Conservation (phyloP, 306 rosid species). For the Hippophae rhamnoides region DNA sequence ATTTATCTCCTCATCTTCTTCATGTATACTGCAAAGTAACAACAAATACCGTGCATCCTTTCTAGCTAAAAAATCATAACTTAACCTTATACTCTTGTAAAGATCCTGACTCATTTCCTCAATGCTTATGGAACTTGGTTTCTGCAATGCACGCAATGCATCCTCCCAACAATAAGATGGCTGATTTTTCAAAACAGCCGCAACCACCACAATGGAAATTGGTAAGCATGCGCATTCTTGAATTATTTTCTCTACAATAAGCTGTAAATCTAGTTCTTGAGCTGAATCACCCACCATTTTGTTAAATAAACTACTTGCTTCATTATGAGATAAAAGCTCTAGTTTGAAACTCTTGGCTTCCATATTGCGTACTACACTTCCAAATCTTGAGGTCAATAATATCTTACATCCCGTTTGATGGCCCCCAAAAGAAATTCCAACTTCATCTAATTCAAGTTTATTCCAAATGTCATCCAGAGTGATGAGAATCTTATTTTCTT, state of each 20-base stretch:
- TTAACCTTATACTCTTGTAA: constrained; percentile 12
- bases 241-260: constrained; percentile 14
- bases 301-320: not conserved
- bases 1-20: not conserved
- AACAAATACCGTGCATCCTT: not conserved
- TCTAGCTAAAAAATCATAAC: constrained; percentile 7
- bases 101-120: not conserved
- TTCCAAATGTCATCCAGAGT: constrained; percentile 1
- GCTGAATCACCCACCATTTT: not conserved
- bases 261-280: not conserved
- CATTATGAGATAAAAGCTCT: not conserved
- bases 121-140: not conserved
- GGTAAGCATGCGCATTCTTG: constrained; percentile 32
- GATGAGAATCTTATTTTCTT: not conserved
- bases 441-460: not conserved
- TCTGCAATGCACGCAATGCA: constrained; percentile 14
- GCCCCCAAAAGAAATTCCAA: not conserved
- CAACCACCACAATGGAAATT: constrained; percentile 25
- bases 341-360: not conserved
- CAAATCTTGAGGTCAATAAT: not conserved
- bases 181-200: constrained; percentile 8
- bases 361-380: not conserved
- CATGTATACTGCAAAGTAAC: not conserved
- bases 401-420: not conserved
- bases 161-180: constrained; percentile 6